phyloP scores from a whole-genome alignment of 2,329 filamentous ascomycete species.

The Penicillium sp. region DNA sequence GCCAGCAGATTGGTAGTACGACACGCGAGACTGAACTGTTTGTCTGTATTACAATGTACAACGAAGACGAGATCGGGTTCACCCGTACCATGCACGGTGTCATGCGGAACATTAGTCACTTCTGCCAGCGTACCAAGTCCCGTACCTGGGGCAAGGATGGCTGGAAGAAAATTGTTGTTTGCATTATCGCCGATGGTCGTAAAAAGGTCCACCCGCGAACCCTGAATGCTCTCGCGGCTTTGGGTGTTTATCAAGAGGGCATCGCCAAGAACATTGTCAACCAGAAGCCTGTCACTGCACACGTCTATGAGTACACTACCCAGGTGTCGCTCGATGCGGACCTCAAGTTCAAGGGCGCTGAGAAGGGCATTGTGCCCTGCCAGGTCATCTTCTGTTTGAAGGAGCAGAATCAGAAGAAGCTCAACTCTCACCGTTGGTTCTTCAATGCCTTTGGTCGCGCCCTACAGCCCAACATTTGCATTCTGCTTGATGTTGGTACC shows the following conservation, averaged over 20 bases:
- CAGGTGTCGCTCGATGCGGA: slow-evolving; percentile 95
- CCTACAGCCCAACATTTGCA: slow-evolving; percentile 93
- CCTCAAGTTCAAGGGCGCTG: slow-evolving; percentile 97
- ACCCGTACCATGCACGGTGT: slow-evolving; percentile 98
- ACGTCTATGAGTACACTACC: slow-evolving; percentile 98
- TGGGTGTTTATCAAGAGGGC: slow-evolving; percentile 97
- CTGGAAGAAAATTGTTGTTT: slow-evolving; percentile 99
- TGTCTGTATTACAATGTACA: slow-evolving; percentile 98
- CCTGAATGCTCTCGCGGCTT: slow-evolving; percentile 87
- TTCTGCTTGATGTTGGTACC: slow-evolving; percentile 93
- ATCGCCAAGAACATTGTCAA: slow-evolving; percentile 99
- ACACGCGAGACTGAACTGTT: slow-evolving; percentile 90
- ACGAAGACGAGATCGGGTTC: slow-evolving; percentile 95
- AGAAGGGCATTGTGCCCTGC: slow-evolving; percentile 97
- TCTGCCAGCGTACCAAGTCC: slow-evolving; percentile 87
- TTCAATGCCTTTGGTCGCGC: slow-evolving; percentile 96
- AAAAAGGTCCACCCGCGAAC: slow-evolving; percentile 91
- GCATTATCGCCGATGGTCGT: slow-evolving; percentile 90
- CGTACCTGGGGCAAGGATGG: slow-evolving; percentile 95
- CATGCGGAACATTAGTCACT: slow-evolving; percentile 97
- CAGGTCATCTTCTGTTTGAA: slow-evolving; percentile 99
- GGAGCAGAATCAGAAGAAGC: slow-evolving; percentile 95
- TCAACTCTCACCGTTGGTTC: slow-evolving; percentile 98
- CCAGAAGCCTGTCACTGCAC: slow-evolving; percentile 87
- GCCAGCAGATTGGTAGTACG: slow-evolving; percentile 82